Evolutionary conservation across 345 rosid species (phyloP).

Genomic region (Linum lewisii): DNA sequence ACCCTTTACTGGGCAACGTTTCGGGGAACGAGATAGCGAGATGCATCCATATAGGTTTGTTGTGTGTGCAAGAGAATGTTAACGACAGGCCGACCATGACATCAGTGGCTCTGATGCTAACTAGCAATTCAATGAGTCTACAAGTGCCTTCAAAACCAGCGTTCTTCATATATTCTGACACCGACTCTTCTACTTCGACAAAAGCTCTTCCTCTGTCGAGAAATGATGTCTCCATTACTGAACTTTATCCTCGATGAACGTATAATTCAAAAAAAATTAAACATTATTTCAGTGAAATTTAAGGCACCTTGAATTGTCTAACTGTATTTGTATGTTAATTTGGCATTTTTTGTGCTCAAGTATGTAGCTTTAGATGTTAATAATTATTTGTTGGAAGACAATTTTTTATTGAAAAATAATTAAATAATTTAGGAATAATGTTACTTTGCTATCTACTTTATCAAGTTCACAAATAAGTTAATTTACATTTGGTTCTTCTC

Average conservation of each 20-base stretch:
- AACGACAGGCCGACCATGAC: conserved; percentile 28
- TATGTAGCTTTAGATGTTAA: too few species aligned
- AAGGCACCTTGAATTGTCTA: too few species aligned
- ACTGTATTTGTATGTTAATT: too few species aligned
- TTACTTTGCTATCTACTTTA: too few species aligned
- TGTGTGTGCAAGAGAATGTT: conserved; percentile 28
- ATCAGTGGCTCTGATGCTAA: conserved; percentile 18
- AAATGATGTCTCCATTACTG: background rate
- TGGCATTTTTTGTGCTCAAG: too few species aligned
- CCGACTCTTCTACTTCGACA: background rate
- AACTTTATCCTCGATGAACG: background rate
- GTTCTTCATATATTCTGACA: conserved; percentile 8
- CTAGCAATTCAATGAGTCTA: conserved; percentile 14
- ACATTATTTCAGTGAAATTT: too few species aligned
- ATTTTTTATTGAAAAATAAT: too few species aligned
- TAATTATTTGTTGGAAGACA: too few species aligned
- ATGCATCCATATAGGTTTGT: conserved; percentile 23
- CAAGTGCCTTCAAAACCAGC: conserved; percentile 18
- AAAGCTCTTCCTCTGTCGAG: background rate
- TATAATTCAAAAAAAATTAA: background rate
- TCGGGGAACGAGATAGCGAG: conserved; percentile 7
- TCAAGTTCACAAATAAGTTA: too few species aligned
- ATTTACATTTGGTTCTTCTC: too few species aligned
- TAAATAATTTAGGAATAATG: too few species aligned
- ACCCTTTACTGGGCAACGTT: background rate